phyloP scores from a whole-genome alignment of 2,329 filamentous ascomycete species.

The Aspergillus sp. region DNA sequence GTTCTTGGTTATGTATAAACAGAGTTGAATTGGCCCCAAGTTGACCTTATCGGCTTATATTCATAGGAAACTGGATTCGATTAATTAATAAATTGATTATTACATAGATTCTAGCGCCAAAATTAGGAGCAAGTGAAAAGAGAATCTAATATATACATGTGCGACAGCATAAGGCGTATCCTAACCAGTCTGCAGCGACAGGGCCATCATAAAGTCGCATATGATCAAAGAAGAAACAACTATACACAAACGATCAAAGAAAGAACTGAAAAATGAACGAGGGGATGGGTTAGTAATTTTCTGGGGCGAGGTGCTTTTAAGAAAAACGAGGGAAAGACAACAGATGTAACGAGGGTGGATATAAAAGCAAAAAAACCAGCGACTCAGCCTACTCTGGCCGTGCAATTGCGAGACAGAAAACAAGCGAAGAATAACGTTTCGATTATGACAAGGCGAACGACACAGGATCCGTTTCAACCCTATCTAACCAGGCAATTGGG shows the following conservation, averaged over 20 bases:
- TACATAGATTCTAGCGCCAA: constrained; percentile 30
- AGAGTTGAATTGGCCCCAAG: too few species aligned
- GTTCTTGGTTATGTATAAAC: background rate
- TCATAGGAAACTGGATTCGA: too few species aligned
- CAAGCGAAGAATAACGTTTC: constrained; percentile 15
- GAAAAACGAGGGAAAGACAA: constrained; percentile 1
- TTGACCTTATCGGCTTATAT: too few species aligned
- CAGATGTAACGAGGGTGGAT: constrained; percentile 5
- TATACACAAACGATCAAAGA: constrained; percentile 15
- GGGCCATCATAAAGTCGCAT: too few species aligned
- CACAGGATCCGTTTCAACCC: too few species aligned
- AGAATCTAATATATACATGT: constrained; percentile 30
- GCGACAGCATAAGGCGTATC: constrained; percentile 21
- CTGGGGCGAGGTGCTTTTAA: constrained; percentile 9
- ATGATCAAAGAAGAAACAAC: too few species aligned
- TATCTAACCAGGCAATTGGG: too few species aligned
- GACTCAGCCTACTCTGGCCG: too few species aligned
- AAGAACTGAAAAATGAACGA: constrained; percentile 4
- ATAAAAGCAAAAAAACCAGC: constrained; percentile 4
- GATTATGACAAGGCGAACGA: too few species aligned
- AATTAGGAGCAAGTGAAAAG: constrained; percentile 6
- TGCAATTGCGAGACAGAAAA: constrained; percentile 8
- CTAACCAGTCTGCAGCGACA: constrained; percentile 1
- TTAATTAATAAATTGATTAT: constrained; percentile 17
- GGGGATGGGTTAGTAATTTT: constrained; percentile 1